phyloP scores from a whole-genome alignment of 768 basidiomycete genomes.

The Naganishia randhawae region DNA sequence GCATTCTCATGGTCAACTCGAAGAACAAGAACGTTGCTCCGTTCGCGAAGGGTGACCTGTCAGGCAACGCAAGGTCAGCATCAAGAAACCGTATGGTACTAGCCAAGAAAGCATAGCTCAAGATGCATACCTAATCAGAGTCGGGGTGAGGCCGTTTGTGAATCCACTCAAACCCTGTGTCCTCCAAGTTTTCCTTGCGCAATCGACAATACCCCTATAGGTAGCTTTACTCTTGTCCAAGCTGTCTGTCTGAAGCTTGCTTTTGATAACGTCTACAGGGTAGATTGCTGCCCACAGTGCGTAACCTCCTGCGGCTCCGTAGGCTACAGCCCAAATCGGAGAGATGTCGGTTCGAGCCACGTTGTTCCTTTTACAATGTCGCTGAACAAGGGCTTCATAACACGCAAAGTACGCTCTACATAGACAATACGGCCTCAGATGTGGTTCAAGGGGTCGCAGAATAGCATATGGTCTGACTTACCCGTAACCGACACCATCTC shows the following conservation, averaged over 20 bases:
- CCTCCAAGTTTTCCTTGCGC: constrained; percentile 74
- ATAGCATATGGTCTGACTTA: constrained; percentile 25
- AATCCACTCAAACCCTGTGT: constrained; percentile 82
- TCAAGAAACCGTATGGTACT: too few relatives aligned
- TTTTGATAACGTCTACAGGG: constrained; percentile 80
- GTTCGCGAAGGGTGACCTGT: constrained; percentile 59
- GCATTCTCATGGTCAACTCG: constrained; percentile 75
- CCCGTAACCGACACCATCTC: constrained; percentile 52
- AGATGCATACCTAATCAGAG: constrained; percentile 66
- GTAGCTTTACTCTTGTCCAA: constrained; percentile 66
- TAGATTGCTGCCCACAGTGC: constrained; percentile 86
- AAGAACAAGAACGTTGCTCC: constrained; percentile 95
- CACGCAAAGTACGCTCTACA: constrained; percentile 69
- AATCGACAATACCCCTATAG: constrained; percentile 77
- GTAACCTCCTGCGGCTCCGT: constrained; percentile 79
- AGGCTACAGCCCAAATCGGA: constrained; percentile 72
- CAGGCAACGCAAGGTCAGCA: not conserved
- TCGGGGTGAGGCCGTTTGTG: constrained; percentile 84
- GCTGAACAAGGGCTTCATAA: constrained; percentile 87
- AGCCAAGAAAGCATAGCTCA: not conserved
- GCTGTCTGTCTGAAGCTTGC: constrained; percentile 85
- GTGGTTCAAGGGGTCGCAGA: not conserved
- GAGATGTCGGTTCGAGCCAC: constrained; percentile 66
- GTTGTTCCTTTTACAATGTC: constrained; percentile 60
- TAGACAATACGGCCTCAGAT: not conserved